Percentiles rank a stretch among this genome's conserved stretches.
Evolutionary conservation across 257 asterid genomes (phyloP).

Genomic region (Linderniella brevidens): DNA sequence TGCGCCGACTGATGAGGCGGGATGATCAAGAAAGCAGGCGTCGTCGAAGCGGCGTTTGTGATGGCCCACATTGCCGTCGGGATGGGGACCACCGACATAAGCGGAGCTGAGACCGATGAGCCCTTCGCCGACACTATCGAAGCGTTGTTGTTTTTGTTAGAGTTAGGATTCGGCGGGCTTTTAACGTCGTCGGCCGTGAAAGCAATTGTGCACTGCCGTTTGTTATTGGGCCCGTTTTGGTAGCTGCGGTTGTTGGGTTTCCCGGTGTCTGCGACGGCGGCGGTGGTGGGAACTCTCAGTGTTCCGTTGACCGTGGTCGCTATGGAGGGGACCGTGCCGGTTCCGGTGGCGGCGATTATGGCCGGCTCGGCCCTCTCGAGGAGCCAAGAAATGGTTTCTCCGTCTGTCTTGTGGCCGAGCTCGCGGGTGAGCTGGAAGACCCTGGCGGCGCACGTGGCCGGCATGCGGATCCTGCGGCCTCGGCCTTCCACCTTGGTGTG

Average conservation of each 20-base stretch:
- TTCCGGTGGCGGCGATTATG: constrained; percentile 53
- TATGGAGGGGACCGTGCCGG: constrained; percentile 60
- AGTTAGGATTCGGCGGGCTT: constrained; percentile 6
- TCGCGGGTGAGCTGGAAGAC: constrained; percentile 64
- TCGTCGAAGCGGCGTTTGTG: constrained; percentile 17
- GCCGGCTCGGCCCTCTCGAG: constrained; percentile 55
- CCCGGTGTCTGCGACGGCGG: constrained; percentile 3
- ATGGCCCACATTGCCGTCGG: constrained; percentile 35
- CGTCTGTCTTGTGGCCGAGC: constrained; percentile 72
- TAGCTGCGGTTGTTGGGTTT: constrained; percentile 1
- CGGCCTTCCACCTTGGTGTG: constrained; percentile 64
- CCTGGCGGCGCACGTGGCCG: constrained; percentile 68
- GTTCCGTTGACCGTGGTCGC: constrained; percentile 58
- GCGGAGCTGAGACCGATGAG: constrained; percentile 34
- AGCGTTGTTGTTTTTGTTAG: constrained; percentile 9
- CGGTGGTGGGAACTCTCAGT: constrained; percentile 33
- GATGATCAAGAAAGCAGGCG: constrained; percentile 28
- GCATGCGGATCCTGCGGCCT: constrained; percentile 60
- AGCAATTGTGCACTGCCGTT: constrained; percentile 19
- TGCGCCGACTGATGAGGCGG: constrained; percentile 38
- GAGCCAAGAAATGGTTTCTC: constrained; percentile 71
- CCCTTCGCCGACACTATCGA: constrained; percentile 18
- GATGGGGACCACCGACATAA: constrained; percentile 31
- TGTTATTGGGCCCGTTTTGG: constrained; percentile 10
- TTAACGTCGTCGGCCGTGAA: constrained; percentile 16